Conservation (phyloP, 352 stramenopile species). For the Discostella stelligera region DNA sequence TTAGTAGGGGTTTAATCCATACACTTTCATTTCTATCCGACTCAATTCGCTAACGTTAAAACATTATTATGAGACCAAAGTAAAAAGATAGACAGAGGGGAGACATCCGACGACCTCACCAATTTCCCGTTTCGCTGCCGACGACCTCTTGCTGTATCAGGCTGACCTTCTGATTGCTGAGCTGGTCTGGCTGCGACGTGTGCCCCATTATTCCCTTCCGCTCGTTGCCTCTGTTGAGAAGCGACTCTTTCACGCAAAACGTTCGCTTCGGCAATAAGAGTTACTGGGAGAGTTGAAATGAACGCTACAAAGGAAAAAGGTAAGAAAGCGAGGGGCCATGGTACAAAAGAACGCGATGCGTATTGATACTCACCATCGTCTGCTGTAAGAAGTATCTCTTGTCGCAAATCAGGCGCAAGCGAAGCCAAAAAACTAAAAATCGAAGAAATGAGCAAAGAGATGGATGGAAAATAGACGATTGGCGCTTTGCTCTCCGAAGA, state of each 20-base stretch:
- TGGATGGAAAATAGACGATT: not conserved
- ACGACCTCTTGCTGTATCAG: constrained; percentile 34
- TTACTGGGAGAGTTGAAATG: constrained; percentile 90
- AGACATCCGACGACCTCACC: constrained; percentile 2
- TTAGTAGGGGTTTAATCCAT: constrained; percentile 53
- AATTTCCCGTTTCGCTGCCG: constrained; percentile 59
- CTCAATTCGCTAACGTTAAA: constrained; percentile 54
- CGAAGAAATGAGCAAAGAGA: not conserved
- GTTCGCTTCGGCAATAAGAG: constrained; percentile 93
- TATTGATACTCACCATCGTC: constrained; percentile 80
- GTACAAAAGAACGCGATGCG: constrained; percentile 5
- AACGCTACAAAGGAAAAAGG: constrained; percentile 75
- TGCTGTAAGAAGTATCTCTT: constrained; percentile 95
- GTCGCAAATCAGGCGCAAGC: constrained; percentile 90
- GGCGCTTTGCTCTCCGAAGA: not conserved
- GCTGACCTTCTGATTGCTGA: constrained; percentile 56
- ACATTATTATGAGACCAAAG: not conserved
- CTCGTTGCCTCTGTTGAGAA: constrained; percentile 55
- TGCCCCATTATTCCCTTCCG: constrained; percentile 49
- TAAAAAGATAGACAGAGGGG: not conserved
- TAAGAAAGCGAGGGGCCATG: not conserved
- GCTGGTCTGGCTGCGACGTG: constrained; percentile 13
- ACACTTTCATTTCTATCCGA: constrained; percentile 58
- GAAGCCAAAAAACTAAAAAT: constrained; percentile 91
- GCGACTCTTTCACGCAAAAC: constrained; percentile 90